Conservation (phyloP, 2,329 filamentous ascomycete species). For the Claviceps sp. region DNA sequence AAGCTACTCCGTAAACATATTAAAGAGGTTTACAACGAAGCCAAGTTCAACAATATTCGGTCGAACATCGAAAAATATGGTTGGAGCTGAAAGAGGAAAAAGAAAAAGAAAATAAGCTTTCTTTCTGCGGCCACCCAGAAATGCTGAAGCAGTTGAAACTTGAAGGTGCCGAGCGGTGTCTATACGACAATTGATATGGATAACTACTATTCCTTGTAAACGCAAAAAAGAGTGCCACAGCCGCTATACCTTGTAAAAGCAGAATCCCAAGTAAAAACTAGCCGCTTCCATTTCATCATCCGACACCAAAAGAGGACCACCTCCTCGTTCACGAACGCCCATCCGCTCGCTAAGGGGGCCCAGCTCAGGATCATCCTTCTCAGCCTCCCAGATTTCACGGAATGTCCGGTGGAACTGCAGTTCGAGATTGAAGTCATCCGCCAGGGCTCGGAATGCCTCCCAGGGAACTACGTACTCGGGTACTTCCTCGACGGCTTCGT, state of each 20-base stretch:
- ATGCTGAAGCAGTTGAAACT: too few relatives aligned
- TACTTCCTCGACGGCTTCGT: conserved; percentile 90
- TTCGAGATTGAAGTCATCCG: conserved; percentile 94
- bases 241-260: conserved; percentile 80
- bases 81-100: too few relatives aligned
- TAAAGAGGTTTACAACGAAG: too few relatives aligned
- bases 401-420: conserved; percentile 89
- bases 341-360: conserved; percentile 88
- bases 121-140: too few relatives aligned
- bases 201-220: too few relatives aligned
- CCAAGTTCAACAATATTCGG: too few relatives aligned
- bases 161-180: too few relatives aligned
- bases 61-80: too few relatives aligned
- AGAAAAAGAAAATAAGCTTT: not conserved
- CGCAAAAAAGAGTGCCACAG: too few relatives aligned
- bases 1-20: too few relatives aligned
- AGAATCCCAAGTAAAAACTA: conserved; percentile 85
- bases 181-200: too few relatives aligned
- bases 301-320: conserved; percentile 55
- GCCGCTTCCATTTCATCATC: conserved; percentile 87
- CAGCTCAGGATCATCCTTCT: conserved; percentile 72
- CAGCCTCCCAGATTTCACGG: conserved; percentile 77
- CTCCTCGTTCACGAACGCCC: conserved; percentile 66
- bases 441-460: conserved; percentile 91
- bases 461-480: conserved; percentile 97